Evolutionary conservation across 2,329 filamentous ascomycete species (phyloP), one percentile per base, ranked within the genome.

Genomic region (Microdochium paspali): DNA sequence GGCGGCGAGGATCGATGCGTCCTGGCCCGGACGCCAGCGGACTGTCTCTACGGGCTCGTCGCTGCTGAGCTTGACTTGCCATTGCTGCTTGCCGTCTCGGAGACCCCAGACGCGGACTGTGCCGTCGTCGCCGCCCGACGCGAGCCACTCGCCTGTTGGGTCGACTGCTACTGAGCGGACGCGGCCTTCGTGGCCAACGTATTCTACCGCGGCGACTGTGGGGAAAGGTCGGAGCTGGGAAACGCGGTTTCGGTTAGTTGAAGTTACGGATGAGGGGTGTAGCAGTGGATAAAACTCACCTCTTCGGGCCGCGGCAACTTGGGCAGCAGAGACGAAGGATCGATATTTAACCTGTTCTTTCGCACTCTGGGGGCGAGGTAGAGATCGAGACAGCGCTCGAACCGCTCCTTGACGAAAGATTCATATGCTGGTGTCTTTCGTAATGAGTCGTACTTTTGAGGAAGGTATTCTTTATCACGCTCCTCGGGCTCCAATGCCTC

Each of bases 271-370:
- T 18, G 18, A 20, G 35, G 35, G 18, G 5, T 15, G 28, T 30
- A 18, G 35, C 10, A 21, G 10, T 10, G 15, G 35, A 20, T 15
- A 4, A 35, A 18, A 6, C 35, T 40, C 18, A 40, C 35, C 35
- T 98, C 91, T 58, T 95, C 88, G 1, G 93, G 91, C 50, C 86
- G 87, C 7, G 94, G 93, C 7, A 98, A 75, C 64, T 96, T 96
- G 12, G 93, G 91, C 30, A 98, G 77, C 45, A 98, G 73, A 31
- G 89, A 95, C 65, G 87, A 86, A 3, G 93, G 93, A 58, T 98
- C 93, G 60, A 98, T 97, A 68, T 97, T 95, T 60, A 98, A 80
- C 66, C 90, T 87, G 71, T 90, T 96, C 65, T 94, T 86, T 50
- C 91, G 82, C 48, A 98, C 82, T 60, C 93, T 79, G 44, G 94